A percentile compares a stretch with the other conserved stretches of the same genome.
phyloP scores from a whole-genome alignment of 2,329 filamentous ascomycete genomes.

The Fusarium brevicatenulatum region DNA sequence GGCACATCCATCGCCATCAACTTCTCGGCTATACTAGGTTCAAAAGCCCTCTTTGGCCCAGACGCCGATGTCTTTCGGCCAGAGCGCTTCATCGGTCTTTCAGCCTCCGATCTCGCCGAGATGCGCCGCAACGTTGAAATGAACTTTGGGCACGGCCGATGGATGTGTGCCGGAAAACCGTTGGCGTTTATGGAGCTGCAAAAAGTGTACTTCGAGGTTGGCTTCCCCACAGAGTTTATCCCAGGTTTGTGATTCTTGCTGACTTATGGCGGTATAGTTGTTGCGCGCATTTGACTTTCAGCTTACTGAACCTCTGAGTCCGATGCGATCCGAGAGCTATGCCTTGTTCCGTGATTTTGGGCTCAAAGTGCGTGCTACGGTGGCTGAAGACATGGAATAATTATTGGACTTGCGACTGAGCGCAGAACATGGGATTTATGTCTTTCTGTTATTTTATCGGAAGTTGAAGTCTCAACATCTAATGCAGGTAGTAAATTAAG shows the following conservation, averaged over 20 bases:
- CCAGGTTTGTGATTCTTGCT: rapidly evolving
- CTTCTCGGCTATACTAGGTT: not conserved
- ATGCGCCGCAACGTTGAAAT: conserved; percentile 13
- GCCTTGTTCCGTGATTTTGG: not conserved
- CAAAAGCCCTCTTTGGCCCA: not conserved
- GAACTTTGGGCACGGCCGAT: not conserved
- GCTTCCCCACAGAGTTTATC: rapidly evolving
- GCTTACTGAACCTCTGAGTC: not conserved
- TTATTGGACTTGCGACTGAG: rapidly evolving
- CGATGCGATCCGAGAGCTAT: not conserved
- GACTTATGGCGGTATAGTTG: not conserved
- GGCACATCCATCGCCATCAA: not conserved
- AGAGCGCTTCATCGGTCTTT: not conserved
- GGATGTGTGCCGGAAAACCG: conserved; percentile 10
- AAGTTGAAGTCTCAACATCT: rapidly evolving
- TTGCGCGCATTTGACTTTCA: not conserved
- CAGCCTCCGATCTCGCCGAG: not conserved
- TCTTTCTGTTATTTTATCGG: rapidly evolving
- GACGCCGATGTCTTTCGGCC: conserved; percentile 3
- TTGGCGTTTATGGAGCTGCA: conserved; percentile 3
- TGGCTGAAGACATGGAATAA: not conserved
- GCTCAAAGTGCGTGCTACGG: not conserved
- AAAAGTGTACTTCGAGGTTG: conserved; percentile 1
- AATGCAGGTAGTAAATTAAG: too few relatives aligned
- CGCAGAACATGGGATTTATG: rapidly evolving